Base-by-base conservation (phyloP, 2,329 filamentous ascomycete species). In the Aspergillus fumigatus region DNA sequence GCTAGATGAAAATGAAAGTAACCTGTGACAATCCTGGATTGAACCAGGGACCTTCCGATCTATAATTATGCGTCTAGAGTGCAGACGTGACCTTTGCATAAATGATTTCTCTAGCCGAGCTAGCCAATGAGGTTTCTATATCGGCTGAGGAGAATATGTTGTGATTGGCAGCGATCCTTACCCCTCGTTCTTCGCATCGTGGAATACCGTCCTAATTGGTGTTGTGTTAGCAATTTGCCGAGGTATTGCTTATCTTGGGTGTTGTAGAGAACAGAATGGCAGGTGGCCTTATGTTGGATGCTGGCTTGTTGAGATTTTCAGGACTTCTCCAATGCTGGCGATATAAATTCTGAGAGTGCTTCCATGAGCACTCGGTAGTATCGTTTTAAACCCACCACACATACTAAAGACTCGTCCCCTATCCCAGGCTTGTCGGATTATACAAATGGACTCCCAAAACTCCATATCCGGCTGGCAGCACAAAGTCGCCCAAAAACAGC, bases 401-500 rank as follows among this genome's bases (percentile, higher is more conserved):
- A 38, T 38, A 6, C 32, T 17, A 1, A 5, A 17, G 32, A 17
- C 3, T 3, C 32, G 6, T 38, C 5, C 17, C 17, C 14, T 38
- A 17, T 38, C 17, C 3, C 32, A 38, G 7, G 2, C 14, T 17
- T 38, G 10, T 11, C 4, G 29, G 14, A 32, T 32, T 6, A 7
- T 35, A 35, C 32, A 35, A 38, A 38, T 38, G 32, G 2, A 2
- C 32, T 17, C 14, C 3, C 32, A 38, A 17, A 6, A 38, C 32
- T 6, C 14, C 2, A 5, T 43, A 4, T 11, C 40, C n/a, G n/a
- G 21, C 10, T 65, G 61, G 62, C 48, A 59, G 17, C 51, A 55
- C 38, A 59, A 50, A 52, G 58, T 55, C 3, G 55, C 58, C 23
- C 45, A 50, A 11, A 65, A 65, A 25, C 55, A 53, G 49, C 52